Base-by-base conservation (phyloP, 2,329 filamentous ascomycete species). In the Akanthomyces dipterigenus region DNA sequence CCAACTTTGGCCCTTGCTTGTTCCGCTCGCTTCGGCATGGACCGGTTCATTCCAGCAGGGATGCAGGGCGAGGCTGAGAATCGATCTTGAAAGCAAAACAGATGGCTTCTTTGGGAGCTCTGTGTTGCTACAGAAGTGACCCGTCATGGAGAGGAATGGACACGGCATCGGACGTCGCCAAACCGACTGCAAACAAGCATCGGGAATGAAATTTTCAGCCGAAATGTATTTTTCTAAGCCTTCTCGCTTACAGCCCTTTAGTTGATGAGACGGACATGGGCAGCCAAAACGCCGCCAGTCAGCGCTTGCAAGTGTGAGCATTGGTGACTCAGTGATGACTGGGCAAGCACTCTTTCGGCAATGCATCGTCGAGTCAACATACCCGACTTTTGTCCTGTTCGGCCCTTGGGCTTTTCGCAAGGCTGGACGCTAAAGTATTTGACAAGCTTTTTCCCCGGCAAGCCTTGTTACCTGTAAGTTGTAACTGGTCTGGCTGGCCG, bases 321-420 rank as follows among this genome's bases (percentile, higher is more conserved):
- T 34, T 34, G 31, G 31, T 34, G 31, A 34, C 31, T 34, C 31
- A 34, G 31, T 34, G 24, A 48, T 48, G 45, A 48, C 45, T 48
- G 45, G 26, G 16, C 45, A 22, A 22, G 12, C 22, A 28, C 4
- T 16, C 24, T 3, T 48, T 20, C 45, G 24, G 22, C 26, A 46
- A 12, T 24, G 45, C 22, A 2, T 50, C 28, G 4, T 50, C 28
- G 16, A 34, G 31, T 34, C 26, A 49, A 31, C 24, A 18, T 48
- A 5, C 16, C 14, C 7, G 31, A 34, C 8, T 34, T 34, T n/a
- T 36, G 5, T 8, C 11, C 1, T 11, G 36, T 55, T 55, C 51
- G 51, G 51, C 38, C 51, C 38, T 55, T 38, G 51, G 51, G 38
- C 51, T 55, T 55, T 55, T n/a, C n/a, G 43, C 31, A 45, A 26